Conservation (phyloP, 768 basidiomycete species). For the Cubamyces lactineus region DNA sequence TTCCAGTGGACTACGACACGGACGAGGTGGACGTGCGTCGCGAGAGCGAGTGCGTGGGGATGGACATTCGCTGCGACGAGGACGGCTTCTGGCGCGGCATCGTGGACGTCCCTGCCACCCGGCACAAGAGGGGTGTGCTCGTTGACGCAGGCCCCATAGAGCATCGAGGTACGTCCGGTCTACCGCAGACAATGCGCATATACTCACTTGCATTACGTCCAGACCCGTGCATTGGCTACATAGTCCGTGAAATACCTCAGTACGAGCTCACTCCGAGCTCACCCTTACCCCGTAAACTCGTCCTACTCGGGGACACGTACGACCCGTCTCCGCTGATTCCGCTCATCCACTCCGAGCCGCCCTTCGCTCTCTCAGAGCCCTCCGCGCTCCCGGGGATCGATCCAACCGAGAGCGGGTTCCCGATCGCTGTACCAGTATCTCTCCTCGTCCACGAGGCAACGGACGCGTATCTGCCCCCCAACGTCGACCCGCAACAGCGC, state of each 20-base stretch:
- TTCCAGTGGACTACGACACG: slow-evolving; percentile 7
- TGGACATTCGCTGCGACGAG: slow-evolving; percentile 54
- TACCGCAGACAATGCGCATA: neutral
- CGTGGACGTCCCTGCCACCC: slow-evolving; percentile 39
- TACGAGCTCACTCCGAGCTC: slow-evolving; percentile 17
- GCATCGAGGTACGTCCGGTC: slow-evolving; percentile 63
- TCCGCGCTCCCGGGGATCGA: slow-evolving; percentile 26
- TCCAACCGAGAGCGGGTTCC: slow-evolving; percentile 39
- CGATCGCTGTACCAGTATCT: slow-evolving; percentile 36
- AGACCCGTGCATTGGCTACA: slow-evolving; percentile 83
- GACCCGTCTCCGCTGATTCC: slow-evolving; percentile 64
- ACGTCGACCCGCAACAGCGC: slow-evolving; percentile 54
- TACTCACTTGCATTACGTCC: neutral
- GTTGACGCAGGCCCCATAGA: slow-evolving; percentile 76
- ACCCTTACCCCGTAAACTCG: slow-evolving; percentile 59
- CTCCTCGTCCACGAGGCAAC: slow-evolving; percentile 89
- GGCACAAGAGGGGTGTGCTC: slow-evolving; percentile 36
- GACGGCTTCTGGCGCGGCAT: slow-evolving; percentile 73
- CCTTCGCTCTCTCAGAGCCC: neutral
- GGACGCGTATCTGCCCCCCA: slow-evolving; percentile 66
- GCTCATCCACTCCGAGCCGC: slow-evolving; percentile 37
- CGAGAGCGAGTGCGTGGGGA: slow-evolving; percentile 64
- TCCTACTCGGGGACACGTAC: slow-evolving; percentile 78
- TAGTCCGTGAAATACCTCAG: slow-evolving; percentile 60
- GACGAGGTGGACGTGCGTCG: slow-evolving; percentile 48